Evolutionary conservation across 805 yeast genomes (phyloP).

Genomic region (Sugiyamaella mastotermitis): DNA sequence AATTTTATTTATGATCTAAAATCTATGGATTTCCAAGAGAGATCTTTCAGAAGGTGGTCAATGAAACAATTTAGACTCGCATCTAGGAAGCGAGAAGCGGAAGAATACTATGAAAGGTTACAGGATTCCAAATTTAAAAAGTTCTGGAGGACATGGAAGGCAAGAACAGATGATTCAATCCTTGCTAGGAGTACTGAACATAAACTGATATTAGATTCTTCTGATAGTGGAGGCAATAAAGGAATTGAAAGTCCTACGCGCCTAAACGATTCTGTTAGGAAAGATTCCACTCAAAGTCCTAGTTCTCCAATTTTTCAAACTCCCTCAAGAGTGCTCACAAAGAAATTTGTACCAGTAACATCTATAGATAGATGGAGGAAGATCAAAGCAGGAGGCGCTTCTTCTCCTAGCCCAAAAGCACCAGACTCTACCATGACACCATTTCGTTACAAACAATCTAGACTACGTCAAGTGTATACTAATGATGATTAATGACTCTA

Average conservation of each 20-base stretch:
- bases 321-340: constrained; percentile 16
- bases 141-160: constrained; percentile 20
- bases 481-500: background rate
- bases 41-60: constrained; percentile 19
- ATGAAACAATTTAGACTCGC: constrained; percentile 15
- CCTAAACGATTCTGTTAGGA: too few relatives aligned
- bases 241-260: too few relatives aligned
- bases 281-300: too few relatives aligned
- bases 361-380: constrained; percentile 19
- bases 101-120: too few relatives aligned
- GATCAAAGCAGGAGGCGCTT: constrained; percentile 2
- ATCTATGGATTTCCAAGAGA: constrained; percentile 9
- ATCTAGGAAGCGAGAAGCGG: constrained; percentile 18
- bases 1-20: constrained; percentile 10
- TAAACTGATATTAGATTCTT: too few relatives aligned
- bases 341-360: constrained; percentile 12
- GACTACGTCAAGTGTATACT: background rate
- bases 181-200: too few relatives aligned
- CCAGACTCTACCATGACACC: too few relatives aligned
- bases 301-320: constrained; percentile 11
- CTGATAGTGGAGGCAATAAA: too few relatives aligned
- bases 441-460: too few relatives aligned
- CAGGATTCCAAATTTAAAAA: too few relatives aligned
- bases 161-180: too few relatives aligned
- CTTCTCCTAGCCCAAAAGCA: background rate